A percentile compares a stretch with the other conserved stretches of the same genome.
phyloP scores from a whole-genome alignment of 345 rosid genomes.

The Populus simonii region DNA sequence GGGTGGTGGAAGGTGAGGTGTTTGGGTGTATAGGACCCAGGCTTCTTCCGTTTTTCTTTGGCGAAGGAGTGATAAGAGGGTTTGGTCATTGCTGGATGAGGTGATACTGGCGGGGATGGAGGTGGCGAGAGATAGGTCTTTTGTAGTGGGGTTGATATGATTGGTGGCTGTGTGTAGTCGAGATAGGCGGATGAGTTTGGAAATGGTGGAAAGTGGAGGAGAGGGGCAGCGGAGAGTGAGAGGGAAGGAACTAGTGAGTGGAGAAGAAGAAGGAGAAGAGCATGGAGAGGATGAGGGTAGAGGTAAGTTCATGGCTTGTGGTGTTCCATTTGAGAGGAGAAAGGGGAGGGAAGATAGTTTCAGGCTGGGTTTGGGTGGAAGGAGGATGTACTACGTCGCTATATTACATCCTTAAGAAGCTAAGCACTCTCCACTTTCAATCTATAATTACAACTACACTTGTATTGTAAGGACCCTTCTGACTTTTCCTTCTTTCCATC shows the following conservation, averaged over 20 bases:
- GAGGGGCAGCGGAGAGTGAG: slow-evolving; percentile 25
- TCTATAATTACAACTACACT: too few relatives aligned
- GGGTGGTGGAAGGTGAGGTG: slow-evolving; percentile 61
- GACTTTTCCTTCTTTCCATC: too few relatives aligned
- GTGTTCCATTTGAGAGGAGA: slow-evolving; percentile 36
- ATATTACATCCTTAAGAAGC: slow-evolving; percentile 22
- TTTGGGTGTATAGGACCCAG: slow-evolving; percentile 63
- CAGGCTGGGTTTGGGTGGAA: slow-evolving; percentile 36
- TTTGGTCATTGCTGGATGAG: slow-evolving; percentile 42
- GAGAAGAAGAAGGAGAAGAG: slow-evolving; percentile 23
- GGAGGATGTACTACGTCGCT: slow-evolving; percentile 42
- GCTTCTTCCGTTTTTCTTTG: slow-evolving; percentile 74
- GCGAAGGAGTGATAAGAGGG: slow-evolving; percentile 73
- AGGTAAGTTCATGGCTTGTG: slow-evolving; percentile 53
- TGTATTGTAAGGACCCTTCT: too few relatives aligned
- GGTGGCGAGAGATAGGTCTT: slow-evolving; percentile 29
- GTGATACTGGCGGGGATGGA: background rate
- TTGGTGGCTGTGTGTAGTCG: slow-evolving; percentile 30
- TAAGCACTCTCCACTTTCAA: too few relatives aligned
- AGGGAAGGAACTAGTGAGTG: slow-evolving; percentile 9
- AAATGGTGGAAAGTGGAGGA: slow-evolving; percentile 19
- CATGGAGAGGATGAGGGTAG: slow-evolving; percentile 14
- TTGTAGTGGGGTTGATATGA: slow-evolving; percentile 18
- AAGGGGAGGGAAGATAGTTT: slow-evolving; percentile 8
- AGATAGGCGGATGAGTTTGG: slow-evolving; percentile 26